Conservation (phyloP, 1,284 basidiomycete genomes). For the Melampsora americana region DNA sequence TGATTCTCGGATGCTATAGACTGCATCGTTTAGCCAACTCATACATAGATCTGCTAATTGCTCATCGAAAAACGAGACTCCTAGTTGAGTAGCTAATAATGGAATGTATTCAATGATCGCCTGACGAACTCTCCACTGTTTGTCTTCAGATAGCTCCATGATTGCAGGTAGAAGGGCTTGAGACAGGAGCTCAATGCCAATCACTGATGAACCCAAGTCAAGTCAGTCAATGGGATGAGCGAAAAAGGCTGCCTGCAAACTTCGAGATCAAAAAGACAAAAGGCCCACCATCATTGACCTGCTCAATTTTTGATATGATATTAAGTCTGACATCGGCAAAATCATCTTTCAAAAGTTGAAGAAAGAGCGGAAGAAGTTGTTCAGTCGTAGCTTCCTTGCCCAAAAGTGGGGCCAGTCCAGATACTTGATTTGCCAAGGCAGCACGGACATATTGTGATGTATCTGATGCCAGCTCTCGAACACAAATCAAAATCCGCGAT, state of each 20-base stretch:
- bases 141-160: constrained; percentile 96
- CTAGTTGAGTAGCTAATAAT: constrained; percentile 92
- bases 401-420: constrained; percentile 90
- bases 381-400: constrained; percentile 94
- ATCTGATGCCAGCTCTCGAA: constrained; percentile 89
- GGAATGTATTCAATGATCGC: constrained; percentile 99
- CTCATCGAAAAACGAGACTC: constrained; percentile 96
- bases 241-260: background rate
- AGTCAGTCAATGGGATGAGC: background rate
- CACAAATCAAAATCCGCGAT: constrained; percentile 89
- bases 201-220: constrained; percentile 63
- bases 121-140: constrained; percentile 99
- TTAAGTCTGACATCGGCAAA: constrained; percentile 97
- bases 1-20: constrained; percentile 95
- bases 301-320: constrained; percentile 97
- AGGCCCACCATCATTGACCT: constrained; percentile 78
- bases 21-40: constrained; percentile 98
- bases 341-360: constrained; percentile 95
- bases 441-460: constrained; percentile 95
- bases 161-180: constrained; percentile 96
- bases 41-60: constrained; percentile 95
- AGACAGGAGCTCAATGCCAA: constrained; percentile 91
- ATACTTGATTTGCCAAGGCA: constrained; percentile 92
- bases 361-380: constrained; percentile 91
- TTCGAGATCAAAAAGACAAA: constrained; percentile 43